Evolutionary conservation across 169 alveolate species (phyloP), one percentile per base, ranked within the genome.

Genomic region (Eimeria maxima): DNA sequence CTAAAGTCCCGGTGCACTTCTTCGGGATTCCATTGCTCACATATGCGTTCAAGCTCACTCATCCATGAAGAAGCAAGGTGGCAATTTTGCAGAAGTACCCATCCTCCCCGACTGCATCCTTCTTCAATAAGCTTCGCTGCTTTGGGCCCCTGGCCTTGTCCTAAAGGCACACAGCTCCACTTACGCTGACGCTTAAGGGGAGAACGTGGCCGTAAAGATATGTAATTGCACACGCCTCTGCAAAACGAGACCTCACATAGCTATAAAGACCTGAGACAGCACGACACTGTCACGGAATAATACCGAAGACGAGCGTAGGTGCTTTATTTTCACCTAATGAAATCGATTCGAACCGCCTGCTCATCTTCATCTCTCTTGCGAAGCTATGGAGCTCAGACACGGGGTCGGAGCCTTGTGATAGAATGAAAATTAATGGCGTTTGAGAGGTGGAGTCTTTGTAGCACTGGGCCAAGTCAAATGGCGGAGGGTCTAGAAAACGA

Each of bases 361-460:
- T 93, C 98, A 97, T 97, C 50, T 97, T 97, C 96, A 97, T 97
- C 63, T 96, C 98, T 57, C 96, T 96, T 60, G 98, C 98, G 84
- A 99, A 97, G 89, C 98, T 97, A n/a, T 97, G 78, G 55, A 99
- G 97, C 84, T 97, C 97, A 0, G 98, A 94, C 50, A 98, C 97
- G 0, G 99, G 99, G 95, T 99, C 99, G 29, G 99, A 99, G 5
- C 99, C 99, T 67, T 98, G 97, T 42, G 99, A 97, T 88, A 99
- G 96, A 63, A 99, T 98, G 92, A 98, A 98, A 27, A 98, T 98
- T 44, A 98, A 97, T 5, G 99, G 99, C 27, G 99, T 98, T 84
- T 96, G 97, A 93, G 97, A 94, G 87, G 97, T 98, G 53, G 99
- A 96, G 71, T 98, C 99, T 69, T 96, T 96, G 76, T 97, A 98